phyloP scores from a whole-genome alignment of 768 basidiomycete genomes.

The Boletus rubropictus region DNA sequence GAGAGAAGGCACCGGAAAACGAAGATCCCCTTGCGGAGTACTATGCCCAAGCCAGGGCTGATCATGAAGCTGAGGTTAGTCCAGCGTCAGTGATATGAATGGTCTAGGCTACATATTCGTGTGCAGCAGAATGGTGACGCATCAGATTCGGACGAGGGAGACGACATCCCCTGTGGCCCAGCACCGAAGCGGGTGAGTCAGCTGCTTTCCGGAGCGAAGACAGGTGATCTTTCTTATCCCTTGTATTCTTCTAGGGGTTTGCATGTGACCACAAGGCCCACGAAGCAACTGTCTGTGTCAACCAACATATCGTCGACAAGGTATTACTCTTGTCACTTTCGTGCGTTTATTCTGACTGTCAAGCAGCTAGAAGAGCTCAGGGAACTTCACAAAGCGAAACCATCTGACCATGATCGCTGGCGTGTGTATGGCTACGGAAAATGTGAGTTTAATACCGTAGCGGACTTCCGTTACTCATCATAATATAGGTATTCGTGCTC shows the following conservation, averaged over 20 bases:
- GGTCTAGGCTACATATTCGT: neutral
- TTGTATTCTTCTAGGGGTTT: slow-evolving; percentile 44
- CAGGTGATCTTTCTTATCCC: neutral
- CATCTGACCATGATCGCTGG: slow-evolving; percentile 60
- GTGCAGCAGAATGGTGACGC: slow-evolving; percentile 34
- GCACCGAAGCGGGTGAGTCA: slow-evolving; percentile 28
- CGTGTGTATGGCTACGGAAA: slow-evolving; percentile 59
- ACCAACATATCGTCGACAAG: slow-evolving; percentile 74
- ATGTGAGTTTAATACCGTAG: slow-evolving; percentile 37
- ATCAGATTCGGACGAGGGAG: slow-evolving; percentile 30
- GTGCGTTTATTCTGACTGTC: neutral
- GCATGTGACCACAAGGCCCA: slow-evolving; percentile 51
- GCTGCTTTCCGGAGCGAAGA: neutral
- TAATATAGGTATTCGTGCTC: slow-evolving; percentile 49
- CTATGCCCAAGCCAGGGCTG: slow-evolving; percentile 52
- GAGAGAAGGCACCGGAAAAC: slow-evolving; percentile 1
- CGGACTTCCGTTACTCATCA: slow-evolving; percentile 2
- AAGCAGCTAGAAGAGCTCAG: slow-evolving; percentile 60
- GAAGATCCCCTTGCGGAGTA: slow-evolving; percentile 61
- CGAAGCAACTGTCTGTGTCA: slow-evolving; percentile 38
- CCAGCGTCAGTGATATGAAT: neutral
- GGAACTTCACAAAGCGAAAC: slow-evolving; percentile 57
- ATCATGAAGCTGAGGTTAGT: slow-evolving; percentile 40
- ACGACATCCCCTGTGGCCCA: slow-evolving; percentile 20
- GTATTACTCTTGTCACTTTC: slow-evolving; percentile 28